These are phyloP conservation scores for Aspergillus texensis DNA, from an alignment of 2,329 filamentous ascomycete genomes.

Conservation along the genomic window DNA sequence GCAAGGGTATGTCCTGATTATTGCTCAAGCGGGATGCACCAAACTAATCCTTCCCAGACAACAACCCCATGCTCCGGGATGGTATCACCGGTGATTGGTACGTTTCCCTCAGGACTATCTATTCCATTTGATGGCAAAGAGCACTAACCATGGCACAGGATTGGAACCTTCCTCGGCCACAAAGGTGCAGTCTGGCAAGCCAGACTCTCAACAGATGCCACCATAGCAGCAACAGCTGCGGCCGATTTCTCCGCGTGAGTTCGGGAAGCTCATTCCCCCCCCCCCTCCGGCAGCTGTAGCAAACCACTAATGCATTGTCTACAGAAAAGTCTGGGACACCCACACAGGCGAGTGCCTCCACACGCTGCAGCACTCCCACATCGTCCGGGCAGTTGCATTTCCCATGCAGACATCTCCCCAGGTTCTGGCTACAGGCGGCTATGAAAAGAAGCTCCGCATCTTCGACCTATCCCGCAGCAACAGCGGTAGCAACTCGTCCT, in stretches of 20 bases:
- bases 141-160: conserved; percentile 54
- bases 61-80: conserved; percentile 97
- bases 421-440: conserved; percentile 86
- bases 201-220: conserved; percentile 82
- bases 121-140: background rate
- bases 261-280: background rate
- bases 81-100: conserved; percentile 93
- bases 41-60: conserved; percentile 61
- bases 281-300: background rate
- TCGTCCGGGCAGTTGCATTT: conserved; percentile 91
- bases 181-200: conserved; percentile 98
- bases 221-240: conserved; percentile 86
- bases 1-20: conserved; percentile 66
- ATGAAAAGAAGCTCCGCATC: conserved; percentile 94
- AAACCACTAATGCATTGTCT: conserved; percentile 11
- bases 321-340: conserved; percentile 94
- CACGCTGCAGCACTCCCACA: conserved; percentile 89
- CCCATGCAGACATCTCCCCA: conserved; percentile 76
- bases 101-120: conserved; percentile 21
- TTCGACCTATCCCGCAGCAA: conserved; percentile 75
- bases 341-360: conserved; percentile 87
- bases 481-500: conserved; percentile 38
- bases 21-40: background rate
- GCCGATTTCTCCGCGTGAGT: conserved; percentile 92
- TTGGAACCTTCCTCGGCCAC: conserved; percentile 96